phyloP scores from a whole-genome alignment of 768 basidiomycete species.

The Trametes cingulata region DNA sequence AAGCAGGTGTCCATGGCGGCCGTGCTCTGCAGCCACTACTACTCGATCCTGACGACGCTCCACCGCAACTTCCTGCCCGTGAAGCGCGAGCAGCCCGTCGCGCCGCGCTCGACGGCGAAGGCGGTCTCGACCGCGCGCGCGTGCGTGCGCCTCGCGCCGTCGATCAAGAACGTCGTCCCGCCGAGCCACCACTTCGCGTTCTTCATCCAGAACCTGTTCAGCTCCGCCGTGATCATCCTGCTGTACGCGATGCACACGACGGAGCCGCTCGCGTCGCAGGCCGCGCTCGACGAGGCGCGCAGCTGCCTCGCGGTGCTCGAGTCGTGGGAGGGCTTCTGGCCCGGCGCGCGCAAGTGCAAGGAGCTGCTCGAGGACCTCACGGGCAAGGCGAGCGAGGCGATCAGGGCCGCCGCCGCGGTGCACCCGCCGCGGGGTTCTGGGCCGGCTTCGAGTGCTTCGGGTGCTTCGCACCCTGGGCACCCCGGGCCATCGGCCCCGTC shows the following conservation, averaged over 20 bases:
- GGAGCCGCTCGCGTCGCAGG: conserved; percentile 60
- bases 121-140: conserved; percentile 84
- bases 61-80: conserved; percentile 88
- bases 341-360: conserved; percentile 85
- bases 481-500: conserved; percentile 19
- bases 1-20: conserved; percentile 86
- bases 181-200: conserved; percentile 86
- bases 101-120: conserved; percentile 73
- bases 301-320: conserved; percentile 70
- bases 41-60: conserved; percentile 82
- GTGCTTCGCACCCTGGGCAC: conserved; percentile 8
- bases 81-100: conserved; percentile 66
- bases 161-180: conserved; percentile 81
- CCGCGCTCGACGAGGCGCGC: conserved; percentile 83
- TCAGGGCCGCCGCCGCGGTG: conserved; percentile 37
- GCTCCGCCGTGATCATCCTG: conserved; percentile 82
- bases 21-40: conserved; percentile 86
- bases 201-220: conserved; percentile 88
- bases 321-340: conserved; percentile 86
- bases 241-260: conserved; percentile 84
- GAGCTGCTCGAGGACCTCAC: conserved; percentile 72
- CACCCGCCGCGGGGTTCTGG: conserved; percentile 22
- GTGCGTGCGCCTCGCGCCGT: conserved; percentile 82
- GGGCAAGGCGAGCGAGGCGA: conserved; percentile 69
- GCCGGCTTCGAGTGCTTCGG: neutral